Percentiles rank a stretch among this genome's conserved stretches.
Conservation (phyloP, 2,329 filamentous ascomycete genomes). For the Pseudopyricularia javanii region DNA sequence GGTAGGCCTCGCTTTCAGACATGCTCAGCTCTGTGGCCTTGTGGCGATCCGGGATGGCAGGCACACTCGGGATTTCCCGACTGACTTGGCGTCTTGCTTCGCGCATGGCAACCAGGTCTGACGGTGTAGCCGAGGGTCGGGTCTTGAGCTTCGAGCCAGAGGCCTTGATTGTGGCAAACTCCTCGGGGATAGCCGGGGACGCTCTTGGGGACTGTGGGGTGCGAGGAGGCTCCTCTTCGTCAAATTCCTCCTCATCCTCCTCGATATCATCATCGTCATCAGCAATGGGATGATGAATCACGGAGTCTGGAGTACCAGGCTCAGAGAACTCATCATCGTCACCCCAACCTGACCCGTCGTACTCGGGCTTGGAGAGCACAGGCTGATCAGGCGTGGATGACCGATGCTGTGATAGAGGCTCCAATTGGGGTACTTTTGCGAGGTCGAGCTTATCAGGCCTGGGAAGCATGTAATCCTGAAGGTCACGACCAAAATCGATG, state of each 20-base stretch:
- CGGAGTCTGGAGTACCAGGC: conserved; percentile 72
- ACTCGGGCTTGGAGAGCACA: conserved; percentile 44
- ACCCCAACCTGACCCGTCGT: conserved; percentile 51
- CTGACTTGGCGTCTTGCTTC: conserved; percentile 78
- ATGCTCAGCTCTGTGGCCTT: conserved; percentile 25
- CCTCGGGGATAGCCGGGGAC: conserved; percentile 63
- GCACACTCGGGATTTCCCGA: conserved; percentile 50
- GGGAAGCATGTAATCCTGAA: conserved; percentile 34
- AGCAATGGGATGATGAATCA: conserved; percentile 64
- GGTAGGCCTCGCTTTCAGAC: conserved; percentile 25
- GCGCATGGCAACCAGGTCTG: conserved; percentile 74
- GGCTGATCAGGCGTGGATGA: conserved; percentile 32
- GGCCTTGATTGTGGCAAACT: conserved; percentile 78
- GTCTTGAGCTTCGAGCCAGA: conserved; percentile 81
- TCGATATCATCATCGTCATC: conserved; percentile 13
- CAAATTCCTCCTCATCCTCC: conserved; percentile 24
- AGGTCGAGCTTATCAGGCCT: conserved; percentile 22
- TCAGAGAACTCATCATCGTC: conserved; percentile 45
- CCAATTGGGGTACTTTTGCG: not conserved
- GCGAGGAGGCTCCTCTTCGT: conserved; percentile 4
- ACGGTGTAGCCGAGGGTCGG: conserved; percentile 73
- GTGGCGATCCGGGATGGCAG: conserved; percentile 49
- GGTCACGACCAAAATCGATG: conserved; percentile 26
- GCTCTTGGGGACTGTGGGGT: conserved; percentile 17
- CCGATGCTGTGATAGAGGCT: not conserved